Conservation (phyloP, 495 filamentous ascomycete genomes). For the Bryoglossum gracile region DNA sequence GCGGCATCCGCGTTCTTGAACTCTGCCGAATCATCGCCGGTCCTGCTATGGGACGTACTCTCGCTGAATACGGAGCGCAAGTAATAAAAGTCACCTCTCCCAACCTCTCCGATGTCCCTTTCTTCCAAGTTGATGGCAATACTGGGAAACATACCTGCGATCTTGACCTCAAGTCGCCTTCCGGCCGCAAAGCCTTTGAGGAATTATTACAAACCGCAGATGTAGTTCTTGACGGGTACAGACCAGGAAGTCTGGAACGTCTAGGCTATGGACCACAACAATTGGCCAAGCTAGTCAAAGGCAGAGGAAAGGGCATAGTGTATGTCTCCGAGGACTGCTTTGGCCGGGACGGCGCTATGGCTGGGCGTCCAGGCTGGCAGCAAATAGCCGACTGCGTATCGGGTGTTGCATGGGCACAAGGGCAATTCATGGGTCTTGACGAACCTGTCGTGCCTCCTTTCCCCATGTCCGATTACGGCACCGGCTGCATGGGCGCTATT, state of each 20-base stretch:
- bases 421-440: constrained; percentile 57
- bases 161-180: constrained; percentile 49
- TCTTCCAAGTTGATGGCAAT: constrained; percentile 76
- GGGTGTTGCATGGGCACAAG: constrained; percentile 68
- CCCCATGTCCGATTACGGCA: constrained; percentile 77
- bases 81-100: constrained; percentile 58
- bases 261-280: constrained; percentile 53
- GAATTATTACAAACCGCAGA: constrained; percentile 49
- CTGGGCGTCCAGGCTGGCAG: constrained; percentile 47
- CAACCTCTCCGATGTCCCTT: constrained; percentile 62
- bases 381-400: constrained; percentile 52
- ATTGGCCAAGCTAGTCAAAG: constrained; percentile 43
- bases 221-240: constrained; percentile 59
- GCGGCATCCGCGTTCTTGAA: constrained; percentile 54
- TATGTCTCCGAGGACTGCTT: constrained; percentile 72
- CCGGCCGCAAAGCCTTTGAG: constrained; percentile 49
- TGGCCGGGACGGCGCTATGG: constrained; percentile 46
- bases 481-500: constrained; percentile 56
- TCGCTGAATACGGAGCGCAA: constrained; percentile 59
- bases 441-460: constrained; percentile 73
- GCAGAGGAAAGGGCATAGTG: constrained; percentile 54
- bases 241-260: constrained; percentile 57
- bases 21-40: constrained; percentile 59
- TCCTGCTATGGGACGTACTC: constrained; percentile 57
- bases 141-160: constrained; percentile 49